phyloP scores from a whole-genome alignment of 2,329 filamentous ascomycete species.

The Paraconiothyrium brasiliense region DNA sequence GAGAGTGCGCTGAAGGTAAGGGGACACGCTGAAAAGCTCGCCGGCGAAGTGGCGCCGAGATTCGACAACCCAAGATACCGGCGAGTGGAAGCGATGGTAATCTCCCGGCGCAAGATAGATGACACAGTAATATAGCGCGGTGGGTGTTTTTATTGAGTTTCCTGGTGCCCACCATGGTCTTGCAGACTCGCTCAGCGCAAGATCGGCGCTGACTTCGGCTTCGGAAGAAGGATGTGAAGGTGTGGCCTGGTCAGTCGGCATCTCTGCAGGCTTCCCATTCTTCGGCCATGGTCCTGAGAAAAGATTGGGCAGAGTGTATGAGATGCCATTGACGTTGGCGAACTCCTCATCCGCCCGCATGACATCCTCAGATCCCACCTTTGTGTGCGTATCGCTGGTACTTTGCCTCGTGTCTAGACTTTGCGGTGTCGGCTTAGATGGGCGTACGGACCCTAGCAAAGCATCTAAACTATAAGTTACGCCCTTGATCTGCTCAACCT shows the following conservation, averaged over 20 bases:
- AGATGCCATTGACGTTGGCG: constrained; percentile 91
- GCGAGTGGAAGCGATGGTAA: constrained; percentile 98
- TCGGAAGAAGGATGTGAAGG: constrained; percentile 74
- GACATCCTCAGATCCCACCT: constrained; percentile 65
- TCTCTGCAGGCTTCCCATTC: constrained; percentile 56
- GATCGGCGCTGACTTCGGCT: constrained; percentile 82
- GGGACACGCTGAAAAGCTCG: constrained; percentile 93
- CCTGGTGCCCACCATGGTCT: constrained; percentile 60
- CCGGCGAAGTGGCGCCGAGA: constrained; percentile 96
- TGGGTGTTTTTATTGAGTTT: constrained; percentile 55
- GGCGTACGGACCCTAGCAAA: constrained; percentile 70
- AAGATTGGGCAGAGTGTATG: constrained; percentile 88
- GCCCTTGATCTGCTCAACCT: constrained; percentile 98
- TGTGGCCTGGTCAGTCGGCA: constrained; percentile 77
- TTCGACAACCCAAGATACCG: constrained; percentile 93
- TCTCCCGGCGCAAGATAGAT: constrained; percentile 97
- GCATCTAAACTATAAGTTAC: constrained; percentile 98
- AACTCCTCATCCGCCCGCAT: constrained; percentile 90
- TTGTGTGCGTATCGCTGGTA: constrained; percentile 40
- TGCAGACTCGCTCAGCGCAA: constrained; percentile 73
- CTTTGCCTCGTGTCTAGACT: constrained; percentile 32
- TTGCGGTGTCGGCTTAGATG: constrained; percentile 59
- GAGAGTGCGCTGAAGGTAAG: constrained; percentile 90
- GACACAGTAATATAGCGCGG: constrained; percentile 89
- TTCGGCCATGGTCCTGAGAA: constrained; percentile 73